Evolutionary conservation across 2,329 filamentous ascomycete genomes (phyloP).

Genomic region (Pseudopithomyces maydicus): DNA sequence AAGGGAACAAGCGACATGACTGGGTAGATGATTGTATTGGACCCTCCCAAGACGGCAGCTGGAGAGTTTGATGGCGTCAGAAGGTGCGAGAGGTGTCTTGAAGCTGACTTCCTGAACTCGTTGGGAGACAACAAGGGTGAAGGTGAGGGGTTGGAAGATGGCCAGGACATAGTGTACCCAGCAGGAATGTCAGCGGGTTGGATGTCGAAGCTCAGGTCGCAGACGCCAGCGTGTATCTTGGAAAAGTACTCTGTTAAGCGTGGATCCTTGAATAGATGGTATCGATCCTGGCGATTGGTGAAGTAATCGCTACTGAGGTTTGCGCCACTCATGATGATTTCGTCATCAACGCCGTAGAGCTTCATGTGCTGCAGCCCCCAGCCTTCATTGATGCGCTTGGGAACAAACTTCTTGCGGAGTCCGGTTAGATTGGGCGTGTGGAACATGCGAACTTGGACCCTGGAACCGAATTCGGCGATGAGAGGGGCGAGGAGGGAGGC

Average conservation of each 20-base stretch:
- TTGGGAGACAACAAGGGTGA: slow-evolving; percentile 73
- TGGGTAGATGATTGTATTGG: slow-evolving; percentile 72
- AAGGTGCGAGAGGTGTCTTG: slow-evolving; percentile 68
- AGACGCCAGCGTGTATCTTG: slow-evolving; percentile 75
- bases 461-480: slow-evolving; percentile 79
- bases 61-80: slow-evolving; percentile 59
- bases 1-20: slow-evolving; percentile 88
- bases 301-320: slow-evolving; percentile 96
- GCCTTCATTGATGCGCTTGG: slow-evolving; percentile 92
- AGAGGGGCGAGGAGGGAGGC: slow-evolving; percentile 86
- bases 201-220: slow-evolving; percentile 81
- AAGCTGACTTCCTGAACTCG: slow-evolving; percentile 73
- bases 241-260: slow-evolving; percentile 83
- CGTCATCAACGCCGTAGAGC: slow-evolving; percentile 92
- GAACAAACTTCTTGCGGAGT: slow-evolving; percentile 79
- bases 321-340: slow-evolving; percentile 87
- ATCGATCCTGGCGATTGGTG: slow-evolving; percentile 91
- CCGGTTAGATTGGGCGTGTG: slow-evolving; percentile 96
- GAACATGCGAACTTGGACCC: slow-evolving; percentile 95
- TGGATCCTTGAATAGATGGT: slow-evolving; percentile 84
- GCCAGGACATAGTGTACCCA: slow-evolving; percentile 71
- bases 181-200: slow-evolving; percentile 62
- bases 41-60: slow-evolving; percentile 17
- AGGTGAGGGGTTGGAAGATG: slow-evolving; percentile 71
- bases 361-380: slow-evolving; percentile 99